phyloP scores from a whole-genome alignment of 257 asterid genomes.

The Coffea canephora region DNA sequence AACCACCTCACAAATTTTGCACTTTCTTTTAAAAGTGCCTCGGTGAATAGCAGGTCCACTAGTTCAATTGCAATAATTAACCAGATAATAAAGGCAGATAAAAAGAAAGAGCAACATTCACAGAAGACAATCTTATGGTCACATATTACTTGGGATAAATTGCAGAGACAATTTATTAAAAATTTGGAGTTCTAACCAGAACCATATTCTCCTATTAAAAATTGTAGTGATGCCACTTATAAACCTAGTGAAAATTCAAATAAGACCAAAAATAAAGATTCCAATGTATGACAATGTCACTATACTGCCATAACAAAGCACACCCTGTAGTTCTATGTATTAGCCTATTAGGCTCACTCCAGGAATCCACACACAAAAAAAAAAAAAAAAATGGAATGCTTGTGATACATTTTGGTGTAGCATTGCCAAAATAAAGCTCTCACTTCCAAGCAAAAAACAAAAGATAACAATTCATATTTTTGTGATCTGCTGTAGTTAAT shows the following conservation, averaged over 20 bases:
- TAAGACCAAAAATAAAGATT: neutral
- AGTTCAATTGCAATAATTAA: neutral
- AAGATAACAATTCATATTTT: neutral
- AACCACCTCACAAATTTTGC: neutral
- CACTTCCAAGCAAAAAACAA: neutral
- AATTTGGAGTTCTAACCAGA: neutral
- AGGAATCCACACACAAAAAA: neutral
- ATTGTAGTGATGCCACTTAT: neutral
- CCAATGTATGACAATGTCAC: neutral
- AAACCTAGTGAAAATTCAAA: neutral
- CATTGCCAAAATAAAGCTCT: neutral
- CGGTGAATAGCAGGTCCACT: neutral
- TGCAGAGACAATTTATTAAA: neutral
- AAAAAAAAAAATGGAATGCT: too few species aligned
- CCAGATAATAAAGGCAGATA: neutral
- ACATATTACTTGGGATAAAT: neutral
- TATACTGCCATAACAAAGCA: neutral
- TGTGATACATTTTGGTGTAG: neutral
- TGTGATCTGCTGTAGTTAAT: neutral
- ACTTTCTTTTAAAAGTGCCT: neutral
- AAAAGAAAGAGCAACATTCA: slow-evolving; percentile 1
- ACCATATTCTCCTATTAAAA: neutral
- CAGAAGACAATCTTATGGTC: neutral
- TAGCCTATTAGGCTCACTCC: neutral
- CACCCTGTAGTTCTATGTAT: neutral